Evolutionary conservation across 2,329 filamentous ascomycete genomes (phyloP), one percentile per base, ranked within the genome.

Genomic region (Cadophora gregata): DNA sequence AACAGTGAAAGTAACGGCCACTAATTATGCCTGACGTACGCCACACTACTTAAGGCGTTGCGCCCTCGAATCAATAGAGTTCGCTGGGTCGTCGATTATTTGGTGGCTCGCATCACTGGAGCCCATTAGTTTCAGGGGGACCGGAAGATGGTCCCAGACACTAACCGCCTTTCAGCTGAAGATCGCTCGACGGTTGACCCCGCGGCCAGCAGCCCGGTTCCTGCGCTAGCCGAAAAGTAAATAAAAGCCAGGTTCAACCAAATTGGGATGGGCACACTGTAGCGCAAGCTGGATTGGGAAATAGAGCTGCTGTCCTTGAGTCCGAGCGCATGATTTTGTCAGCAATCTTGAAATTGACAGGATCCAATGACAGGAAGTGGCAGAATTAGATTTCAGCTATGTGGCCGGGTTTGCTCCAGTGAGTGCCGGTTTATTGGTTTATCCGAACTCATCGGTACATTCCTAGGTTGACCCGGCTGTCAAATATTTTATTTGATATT

Each of bases 191-290:
- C 31, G 3, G 5, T 9, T 21, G 25, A 38, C 53, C 53, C 53
- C 53, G 21, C 53, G 3, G 6, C 6, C 19, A 12, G 19, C 19
- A 38, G 19, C 21, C 48, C 31, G 1, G 53, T 25, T 56, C 53
- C 53, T 56, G 53, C 51, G 24, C 31, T 56, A 56, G 31, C 53
- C 27, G 27, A 33, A 38, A 56, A 8, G 29, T 56, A 56, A 36
- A 56, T 36, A 55, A 10, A 25, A n/a, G 16, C 29, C 36, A 16
- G n/a, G 33, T 25, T 21, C 4, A 12, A 38, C 42, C 31, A 8
- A 21, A 38, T 58, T 58, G 53, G 33, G 53, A 38, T 16, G 21
- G 7, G 29, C 53, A 25, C n/a, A 27, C 12, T 7, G 16, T 31
- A n/a, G 53, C 31, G n/a, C 14, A 16, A 33, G 6, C 33, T 21